Evolutionary conservation across 805 yeast species (phyloP).

Genomic region (Lachancea cidri): DNA sequence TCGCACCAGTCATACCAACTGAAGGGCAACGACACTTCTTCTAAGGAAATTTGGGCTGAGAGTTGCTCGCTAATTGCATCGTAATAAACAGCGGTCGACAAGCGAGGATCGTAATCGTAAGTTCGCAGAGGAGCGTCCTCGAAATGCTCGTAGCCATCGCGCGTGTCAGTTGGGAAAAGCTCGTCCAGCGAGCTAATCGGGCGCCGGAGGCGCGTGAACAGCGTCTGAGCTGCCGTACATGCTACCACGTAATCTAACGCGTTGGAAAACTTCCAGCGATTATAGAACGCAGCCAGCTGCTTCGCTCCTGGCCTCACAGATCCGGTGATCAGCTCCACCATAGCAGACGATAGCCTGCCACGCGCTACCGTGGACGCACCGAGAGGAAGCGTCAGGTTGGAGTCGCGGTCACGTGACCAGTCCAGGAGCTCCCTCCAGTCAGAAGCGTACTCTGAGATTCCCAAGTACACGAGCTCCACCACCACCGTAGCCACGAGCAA

Average conservation of each 20-base stretch:
- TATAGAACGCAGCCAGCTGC: slow-evolving; percentile 6
- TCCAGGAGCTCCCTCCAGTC: not conserved
- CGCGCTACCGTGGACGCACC: slow-evolving; percentile 1
- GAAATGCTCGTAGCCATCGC: not conserved
- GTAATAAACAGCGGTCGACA: slow-evolving; percentile 9
- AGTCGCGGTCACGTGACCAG: not conserved
- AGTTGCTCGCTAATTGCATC: no score
- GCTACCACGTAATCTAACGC: slow-evolving; percentile 9
- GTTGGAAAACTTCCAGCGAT: slow-evolving; percentile 6
- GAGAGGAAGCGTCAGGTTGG: not conserved
- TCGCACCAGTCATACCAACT: slow-evolving; percentile 59
- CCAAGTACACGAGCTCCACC: slow-evolving; percentile 8
- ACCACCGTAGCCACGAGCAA: slow-evolving; percentile 5
- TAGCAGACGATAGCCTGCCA: not conserved
- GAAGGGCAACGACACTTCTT: slow-evolving; percentile 31
- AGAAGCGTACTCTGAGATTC: slow-evolving; percentile 1
- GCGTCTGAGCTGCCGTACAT: slow-evolving; percentile 5
- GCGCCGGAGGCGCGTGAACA: slow-evolving; percentile 7
- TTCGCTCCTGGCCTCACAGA: not conserved
- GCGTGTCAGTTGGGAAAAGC: slow-evolving; percentile 1
- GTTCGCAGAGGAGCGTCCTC: slow-evolving; percentile 7
- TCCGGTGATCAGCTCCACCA: slow-evolving; percentile 2
- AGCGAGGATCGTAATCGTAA: slow-evolving; percentile 12
- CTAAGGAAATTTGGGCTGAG: not conserved
- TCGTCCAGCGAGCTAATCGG: slow-evolving; percentile 4